Percentiles rank a stretch among this genome's conserved stretches.
These are phyloP conservation scores for Metarhizium anisopliae DNA, from an alignment of 2,329 filamentous ascomycete genomes.

Conservation along the genomic window DNA sequence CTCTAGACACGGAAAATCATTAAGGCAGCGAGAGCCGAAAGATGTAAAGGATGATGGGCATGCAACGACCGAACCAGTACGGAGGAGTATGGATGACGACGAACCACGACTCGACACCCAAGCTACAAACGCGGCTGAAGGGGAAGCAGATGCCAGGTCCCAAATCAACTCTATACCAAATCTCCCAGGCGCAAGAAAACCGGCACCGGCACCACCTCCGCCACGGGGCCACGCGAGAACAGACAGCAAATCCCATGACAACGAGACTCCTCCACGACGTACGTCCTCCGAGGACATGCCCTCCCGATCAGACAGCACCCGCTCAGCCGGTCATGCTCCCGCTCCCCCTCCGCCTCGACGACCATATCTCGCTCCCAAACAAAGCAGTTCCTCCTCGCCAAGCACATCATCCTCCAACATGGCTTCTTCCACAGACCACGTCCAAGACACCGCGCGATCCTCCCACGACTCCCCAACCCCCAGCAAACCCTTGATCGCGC, in stretches of 20 bases:
- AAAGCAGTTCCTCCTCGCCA: conserved; percentile 14
- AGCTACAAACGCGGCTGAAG: conserved; percentile 32
- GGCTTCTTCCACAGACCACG: conserved; percentile 10
- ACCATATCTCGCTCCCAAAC: conserved; percentile 29
- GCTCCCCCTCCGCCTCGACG: conserved; percentile 48
- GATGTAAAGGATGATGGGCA: not conserved
- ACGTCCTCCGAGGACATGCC: conserved; percentile 42
- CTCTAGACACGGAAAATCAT: conserved; percentile 69
- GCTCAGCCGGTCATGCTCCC: conserved; percentile 32
- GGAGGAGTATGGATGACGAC: conserved; percentile 37
- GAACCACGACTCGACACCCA: conserved; percentile 39
- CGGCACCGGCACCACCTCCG: conserved; percentile 43
- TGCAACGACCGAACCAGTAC: conserved; percentile 39
- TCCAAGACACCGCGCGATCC: conserved; percentile 8
- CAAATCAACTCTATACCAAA: not conserved
- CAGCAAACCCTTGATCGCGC: conserved; percentile 22
- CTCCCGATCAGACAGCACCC: conserved; percentile 37
- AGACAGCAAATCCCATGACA: conserved; percentile 32
- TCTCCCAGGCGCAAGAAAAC: conserved; percentile 23
- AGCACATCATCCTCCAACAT: conserved; percentile 9
- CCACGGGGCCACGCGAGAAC: conserved; percentile 36
- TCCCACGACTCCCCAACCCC: conserved; percentile 5
- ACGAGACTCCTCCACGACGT: conserved; percentile 30
- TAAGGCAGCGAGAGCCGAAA: conserved; percentile 30
- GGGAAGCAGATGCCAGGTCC: not conserved